Conservation (phyloP, 2,329 filamentous ascomycete species). For the Colletotrichum magnum region DNA sequence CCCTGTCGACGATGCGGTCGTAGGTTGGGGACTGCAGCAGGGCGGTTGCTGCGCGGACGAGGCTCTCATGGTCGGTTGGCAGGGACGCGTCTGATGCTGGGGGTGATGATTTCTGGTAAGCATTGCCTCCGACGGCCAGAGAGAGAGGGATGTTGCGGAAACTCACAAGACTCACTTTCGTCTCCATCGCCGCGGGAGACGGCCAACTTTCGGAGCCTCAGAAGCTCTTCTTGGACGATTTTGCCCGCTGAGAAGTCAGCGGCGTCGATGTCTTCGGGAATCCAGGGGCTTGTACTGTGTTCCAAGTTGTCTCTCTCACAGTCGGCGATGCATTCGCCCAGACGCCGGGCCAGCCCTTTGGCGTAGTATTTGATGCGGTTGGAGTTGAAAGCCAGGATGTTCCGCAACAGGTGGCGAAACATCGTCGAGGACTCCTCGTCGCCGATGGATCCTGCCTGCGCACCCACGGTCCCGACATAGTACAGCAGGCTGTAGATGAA, state of each 20-base stretch:
- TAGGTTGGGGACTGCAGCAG: constrained; percentile 1
- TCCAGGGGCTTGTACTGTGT: neutral
- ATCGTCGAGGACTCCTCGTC: neutral
- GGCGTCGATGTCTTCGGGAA: neutral
- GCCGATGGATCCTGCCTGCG: neutral
- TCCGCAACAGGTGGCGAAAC: neutral
- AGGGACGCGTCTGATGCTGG: too few relatives aligned
- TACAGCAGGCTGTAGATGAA: neutral
- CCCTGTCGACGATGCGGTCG: neutral
- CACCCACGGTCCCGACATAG: neutral
- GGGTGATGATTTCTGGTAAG: neutral
- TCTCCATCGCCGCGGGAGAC: too few relatives aligned
- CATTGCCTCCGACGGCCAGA: too few relatives aligned
- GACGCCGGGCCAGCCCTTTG: neutral
- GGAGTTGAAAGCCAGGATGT: constrained; percentile 12
- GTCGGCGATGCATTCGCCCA: neutral
- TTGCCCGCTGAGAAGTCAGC: neutral
- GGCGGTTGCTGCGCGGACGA: constrained; percentile 7
- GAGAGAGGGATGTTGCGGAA: neutral
- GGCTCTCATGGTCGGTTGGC: neutral
- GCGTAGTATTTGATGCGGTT: neutral
- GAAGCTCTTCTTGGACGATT: too few relatives aligned
- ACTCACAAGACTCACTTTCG: neutral
- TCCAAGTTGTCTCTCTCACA: neutral
- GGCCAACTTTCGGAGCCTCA: too few relatives aligned